Conservation (phyloP, 441 rosid species). For the Bocquillonia castaneifolia region DNA sequence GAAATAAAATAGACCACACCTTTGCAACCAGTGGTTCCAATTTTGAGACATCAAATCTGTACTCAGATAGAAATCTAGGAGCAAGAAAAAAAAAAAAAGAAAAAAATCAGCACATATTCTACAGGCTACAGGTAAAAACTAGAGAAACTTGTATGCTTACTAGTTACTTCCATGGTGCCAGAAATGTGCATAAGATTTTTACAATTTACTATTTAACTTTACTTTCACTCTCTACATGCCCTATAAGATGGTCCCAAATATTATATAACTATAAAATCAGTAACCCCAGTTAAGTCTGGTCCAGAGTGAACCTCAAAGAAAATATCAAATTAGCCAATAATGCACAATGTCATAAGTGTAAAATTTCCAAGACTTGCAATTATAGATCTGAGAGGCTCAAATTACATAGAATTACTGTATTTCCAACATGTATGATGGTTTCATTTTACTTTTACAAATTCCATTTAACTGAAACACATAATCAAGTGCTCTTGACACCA, state of each 20-base stretch:
- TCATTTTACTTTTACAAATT: background rate
- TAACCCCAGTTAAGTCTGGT: background rate
- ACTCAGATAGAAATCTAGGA: slow-evolving; percentile 54
- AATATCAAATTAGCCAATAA: background rate
- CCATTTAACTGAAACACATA: background rate
- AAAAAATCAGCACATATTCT: background rate
- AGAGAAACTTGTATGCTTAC: too few relatives aligned
- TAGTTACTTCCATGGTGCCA: background rate
- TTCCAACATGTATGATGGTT: background rate
- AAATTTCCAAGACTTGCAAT: background rate
- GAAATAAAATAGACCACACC: slow-evolving; percentile 34
- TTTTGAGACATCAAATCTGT: slow-evolving; percentile 78
- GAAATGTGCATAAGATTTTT: background rate
- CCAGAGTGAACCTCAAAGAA: background rate
- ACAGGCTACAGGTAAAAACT: background rate
- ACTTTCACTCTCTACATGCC: background rate
- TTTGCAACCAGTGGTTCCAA: slow-evolving; percentile 96
- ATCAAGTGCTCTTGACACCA: background rate
- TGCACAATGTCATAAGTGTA: background rate
- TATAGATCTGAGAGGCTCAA: background rate
- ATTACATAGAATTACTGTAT: background rate
- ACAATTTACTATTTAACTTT: background rate
- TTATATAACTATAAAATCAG: background rate
- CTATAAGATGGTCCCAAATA: background rate
- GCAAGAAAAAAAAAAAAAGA: background rate